Evolutionary conservation across 345 rosid species (phyloP).

Genomic region (Reutealis trisperma): DNA sequence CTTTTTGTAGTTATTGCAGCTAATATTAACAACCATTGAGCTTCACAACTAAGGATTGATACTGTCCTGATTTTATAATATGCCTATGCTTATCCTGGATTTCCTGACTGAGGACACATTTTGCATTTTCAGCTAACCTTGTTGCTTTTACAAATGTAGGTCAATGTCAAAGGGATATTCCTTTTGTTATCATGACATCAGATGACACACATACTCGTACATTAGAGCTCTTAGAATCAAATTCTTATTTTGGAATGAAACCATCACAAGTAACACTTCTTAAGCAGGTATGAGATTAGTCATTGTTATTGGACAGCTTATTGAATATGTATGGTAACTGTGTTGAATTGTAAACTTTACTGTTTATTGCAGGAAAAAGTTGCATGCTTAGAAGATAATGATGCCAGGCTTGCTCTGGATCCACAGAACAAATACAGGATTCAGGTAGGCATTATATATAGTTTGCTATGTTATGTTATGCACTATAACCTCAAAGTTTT

Average conservation of each 20-base stretch:
- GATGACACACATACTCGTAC: conserved; percentile 93
- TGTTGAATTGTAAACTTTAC: conserved; percentile 7
- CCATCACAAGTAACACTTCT: conserved; percentile 80
- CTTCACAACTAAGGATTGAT: neutral
- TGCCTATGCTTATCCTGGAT: neutral
- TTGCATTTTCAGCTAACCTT: conserved; percentile 13
- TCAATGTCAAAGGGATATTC: conserved; percentile 57
- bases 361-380: conserved; percentile 76
- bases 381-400: conserved; percentile 93
- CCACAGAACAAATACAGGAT: conserved; percentile 74
- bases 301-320: conserved; percentile 7
- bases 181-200: conserved; percentile 92
- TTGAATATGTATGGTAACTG: neutral
- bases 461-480: neutral
- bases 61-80: neutral
- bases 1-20: neutral
- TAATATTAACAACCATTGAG: neutral
- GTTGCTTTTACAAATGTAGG: conserved; percentile 38
- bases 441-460: conserved; percentile 55
- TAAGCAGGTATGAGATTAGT: conserved; percentile 65
- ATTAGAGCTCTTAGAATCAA: conserved; percentile 60
- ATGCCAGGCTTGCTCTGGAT: conserved; percentile 86
- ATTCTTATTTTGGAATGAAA: conserved; percentile 90
- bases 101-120: neutral
- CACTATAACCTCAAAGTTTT: neutral